These are phyloP conservation scores for Eucalyptus fibrosa DNA, from an alignment of 345 rosid species.

Conservation along the genomic window DNA sequence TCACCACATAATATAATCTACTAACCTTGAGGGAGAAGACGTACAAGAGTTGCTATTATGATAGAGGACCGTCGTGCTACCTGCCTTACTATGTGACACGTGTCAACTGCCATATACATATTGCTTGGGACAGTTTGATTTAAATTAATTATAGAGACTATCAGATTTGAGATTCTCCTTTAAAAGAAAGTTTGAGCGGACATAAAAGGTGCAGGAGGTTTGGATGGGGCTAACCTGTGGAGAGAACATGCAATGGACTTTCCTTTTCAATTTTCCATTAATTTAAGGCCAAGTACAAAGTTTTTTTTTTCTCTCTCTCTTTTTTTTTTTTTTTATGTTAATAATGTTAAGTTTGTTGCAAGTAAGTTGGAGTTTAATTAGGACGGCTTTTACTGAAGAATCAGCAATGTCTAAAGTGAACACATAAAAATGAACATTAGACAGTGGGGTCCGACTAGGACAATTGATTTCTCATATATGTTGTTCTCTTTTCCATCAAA, in stretches of 20 bases:
- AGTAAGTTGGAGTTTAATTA: background rate
- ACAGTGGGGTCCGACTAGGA: background rate
- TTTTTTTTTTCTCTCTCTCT: no score
- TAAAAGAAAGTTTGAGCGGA: background rate
- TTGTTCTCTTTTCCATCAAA: background rate
- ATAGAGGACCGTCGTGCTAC: background rate
- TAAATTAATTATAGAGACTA: background rate
- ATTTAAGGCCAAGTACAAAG: background rate
- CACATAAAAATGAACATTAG: background rate
- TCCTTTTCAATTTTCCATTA: background rate
- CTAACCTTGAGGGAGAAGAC: background rate
- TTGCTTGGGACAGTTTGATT: background rate
- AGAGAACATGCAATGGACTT: background rate
- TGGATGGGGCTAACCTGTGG: background rate
- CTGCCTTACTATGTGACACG: background rate
- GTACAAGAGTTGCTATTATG: background rate
- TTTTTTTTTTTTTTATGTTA: no score
- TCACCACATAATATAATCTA: background rate
- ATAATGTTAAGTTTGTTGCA: background rate
- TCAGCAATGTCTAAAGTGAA: background rate
- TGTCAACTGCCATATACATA: background rate
- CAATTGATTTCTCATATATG: background rate
- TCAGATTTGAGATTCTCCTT: background rate
- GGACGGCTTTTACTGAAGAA: background rate
- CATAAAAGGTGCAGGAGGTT: background rate